Conservation (phyloP, 1,284 basidiomycete genomes). For the Malassezia brasiliensis region DNA sequence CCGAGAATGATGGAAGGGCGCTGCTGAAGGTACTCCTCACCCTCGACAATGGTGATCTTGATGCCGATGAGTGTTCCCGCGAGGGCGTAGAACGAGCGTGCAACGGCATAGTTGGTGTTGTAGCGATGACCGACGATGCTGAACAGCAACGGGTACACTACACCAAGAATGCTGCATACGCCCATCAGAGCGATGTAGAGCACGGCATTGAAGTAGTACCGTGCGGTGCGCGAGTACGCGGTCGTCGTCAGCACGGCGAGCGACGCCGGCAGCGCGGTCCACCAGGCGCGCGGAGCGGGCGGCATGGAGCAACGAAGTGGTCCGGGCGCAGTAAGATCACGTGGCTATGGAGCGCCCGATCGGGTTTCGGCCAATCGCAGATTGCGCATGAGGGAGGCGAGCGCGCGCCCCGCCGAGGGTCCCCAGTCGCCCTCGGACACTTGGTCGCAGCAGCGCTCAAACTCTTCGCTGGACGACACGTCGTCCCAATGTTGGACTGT, state of each 20-base stretch:
- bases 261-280: neutral
- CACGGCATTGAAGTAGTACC: constrained; percentile 37
- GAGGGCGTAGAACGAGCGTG: constrained; percentile 69
- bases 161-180: constrained; percentile 65
- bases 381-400: constrained; percentile 16
- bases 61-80: constrained; percentile 62
- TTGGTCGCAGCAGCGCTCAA: constrained; percentile 42
- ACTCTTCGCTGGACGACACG: constrained; percentile 30
- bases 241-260: neutral
- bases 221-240: constrained; percentile 18
- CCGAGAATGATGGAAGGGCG: constrained; percentile 67
- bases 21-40: constrained; percentile 65
- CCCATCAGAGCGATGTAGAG: constrained; percentile 68
- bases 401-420: constrained; percentile 8
- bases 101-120: constrained; percentile 78
- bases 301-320: too few relatives aligned
- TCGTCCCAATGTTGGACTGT: constrained; percentile 28
- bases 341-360: neutral
- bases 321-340: neutral
- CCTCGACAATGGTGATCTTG: constrained; percentile 64
- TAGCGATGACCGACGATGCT: constrained; percentile 59
- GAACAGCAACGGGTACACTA: constrained; percentile 63
- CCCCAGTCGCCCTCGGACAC: constrained; percentile 31
- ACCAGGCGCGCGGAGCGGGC: neutral
- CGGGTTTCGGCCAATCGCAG: neutral